These are phyloP conservation scores for Daucus carota DNA, from an alignment of 129 eudicot species.

Conservation along the genomic window DNA sequence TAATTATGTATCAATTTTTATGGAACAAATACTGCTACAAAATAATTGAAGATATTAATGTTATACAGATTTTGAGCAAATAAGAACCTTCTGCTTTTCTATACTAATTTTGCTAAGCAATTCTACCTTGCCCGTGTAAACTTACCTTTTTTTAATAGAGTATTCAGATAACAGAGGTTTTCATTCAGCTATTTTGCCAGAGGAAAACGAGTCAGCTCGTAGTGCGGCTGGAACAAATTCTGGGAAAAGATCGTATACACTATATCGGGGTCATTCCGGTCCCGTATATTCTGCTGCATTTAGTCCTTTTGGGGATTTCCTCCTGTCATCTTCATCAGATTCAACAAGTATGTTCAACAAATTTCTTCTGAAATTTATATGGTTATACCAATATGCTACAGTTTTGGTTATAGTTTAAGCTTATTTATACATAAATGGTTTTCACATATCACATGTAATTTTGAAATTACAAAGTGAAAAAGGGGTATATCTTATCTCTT, in stretches of 20 bases:
- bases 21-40: neutral
- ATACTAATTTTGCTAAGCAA: too few species aligned
- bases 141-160: neutral
- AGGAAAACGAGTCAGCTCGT: slow-evolving; percentile 51
- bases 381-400: neutral
- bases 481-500: neutral
- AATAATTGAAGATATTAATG: neutral
- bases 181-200: slow-evolving; percentile 48
- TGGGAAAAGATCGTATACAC: slow-evolving; percentile 65
- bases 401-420: neutral
- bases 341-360: slow-evolving; percentile 69
- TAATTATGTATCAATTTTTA: neutral
- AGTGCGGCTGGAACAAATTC: slow-evolving; percentile 41
- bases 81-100: neutral
- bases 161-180: neutral
- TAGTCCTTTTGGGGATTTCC: slow-evolving; percentile 88
- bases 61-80: neutral
- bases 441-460: neutral
- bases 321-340: slow-evolving; percentile 97
- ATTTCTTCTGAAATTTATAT: too few species aligned
- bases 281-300: slow-evolving; percentile 84
- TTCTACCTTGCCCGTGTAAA: too few species aligned
- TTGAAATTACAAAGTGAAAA: neutral
- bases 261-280: slow-evolving; percentile 90
- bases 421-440: neutral